A percentile compares a stretch with the other conserved stretches of the same genome.
phyloP scores from a whole-genome alignment of 176 grass and related monocot species.

The Carex pumila region DNA sequence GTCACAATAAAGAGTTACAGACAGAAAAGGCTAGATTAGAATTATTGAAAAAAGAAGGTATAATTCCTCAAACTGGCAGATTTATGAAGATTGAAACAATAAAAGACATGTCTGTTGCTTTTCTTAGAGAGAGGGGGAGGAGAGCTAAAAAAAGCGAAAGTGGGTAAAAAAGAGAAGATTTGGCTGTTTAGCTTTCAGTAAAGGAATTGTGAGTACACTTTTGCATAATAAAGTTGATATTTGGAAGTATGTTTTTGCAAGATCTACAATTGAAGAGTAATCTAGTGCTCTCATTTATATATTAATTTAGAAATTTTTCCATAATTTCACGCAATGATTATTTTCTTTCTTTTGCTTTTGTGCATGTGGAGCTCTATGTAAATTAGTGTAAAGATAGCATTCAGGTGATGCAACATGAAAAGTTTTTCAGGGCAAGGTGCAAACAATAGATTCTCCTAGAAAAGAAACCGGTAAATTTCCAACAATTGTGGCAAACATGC shows the following conservation, averaged over 20 bases:
- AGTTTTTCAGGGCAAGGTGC: neutral
- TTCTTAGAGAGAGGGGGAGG: neutral
- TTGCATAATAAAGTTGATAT: constrained; percentile 6
- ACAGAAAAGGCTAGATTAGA: constrained; percentile 3
- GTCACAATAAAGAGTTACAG: neutral
- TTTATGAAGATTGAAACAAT: constrained; percentile 14
- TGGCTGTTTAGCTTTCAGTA: constrained; percentile 2
- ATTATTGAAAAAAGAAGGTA: constrained; percentile 4
- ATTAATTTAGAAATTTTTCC: neutral
- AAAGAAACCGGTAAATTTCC: neutral
- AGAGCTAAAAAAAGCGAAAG: constrained; percentile 3
- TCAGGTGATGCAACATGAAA: neutral
- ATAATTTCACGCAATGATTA: neutral
- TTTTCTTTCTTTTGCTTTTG: neutral
- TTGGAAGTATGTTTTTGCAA: neutral
- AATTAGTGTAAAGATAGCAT: neutral
- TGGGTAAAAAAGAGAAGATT: neutral
- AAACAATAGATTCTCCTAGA: neutral
- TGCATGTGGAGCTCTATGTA: neutral
- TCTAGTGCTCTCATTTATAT: neutral
- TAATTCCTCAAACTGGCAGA: neutral
- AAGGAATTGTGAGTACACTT: constrained; percentile 11
- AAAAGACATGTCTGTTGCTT: neutral
- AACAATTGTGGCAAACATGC: neutral
- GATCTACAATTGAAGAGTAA: neutral